These are phyloP conservation scores for Penicillium crustosum DNA, from an alignment of 2,329 filamentous ascomycete species.

Conservation along the genomic window DNA sequence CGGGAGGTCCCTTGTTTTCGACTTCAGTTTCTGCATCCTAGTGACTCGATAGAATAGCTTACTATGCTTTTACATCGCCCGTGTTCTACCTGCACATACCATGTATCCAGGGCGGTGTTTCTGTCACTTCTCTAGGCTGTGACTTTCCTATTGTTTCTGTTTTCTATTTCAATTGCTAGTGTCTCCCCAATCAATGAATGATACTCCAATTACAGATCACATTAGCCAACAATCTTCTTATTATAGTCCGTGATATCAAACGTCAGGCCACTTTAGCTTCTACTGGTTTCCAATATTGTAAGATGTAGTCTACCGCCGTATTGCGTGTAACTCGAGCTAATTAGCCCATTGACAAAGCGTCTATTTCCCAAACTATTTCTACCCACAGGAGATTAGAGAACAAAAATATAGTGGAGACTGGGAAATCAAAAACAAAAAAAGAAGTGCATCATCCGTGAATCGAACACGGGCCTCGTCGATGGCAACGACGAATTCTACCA, in stretches of 20 bases:
- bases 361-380: neutral
- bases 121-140: neutral
- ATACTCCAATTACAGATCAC: too few relatives aligned
- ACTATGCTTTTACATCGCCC: neutral
- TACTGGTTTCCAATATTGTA: too few relatives aligned
- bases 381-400: neutral
- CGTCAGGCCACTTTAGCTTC: neutral
- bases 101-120: neutral
- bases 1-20: too few relatives aligned
- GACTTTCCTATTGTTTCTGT: neutral
- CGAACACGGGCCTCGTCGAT: constrained; percentile 50
- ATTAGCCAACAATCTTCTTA: too few relatives aligned
- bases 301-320: neutral
- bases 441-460: constrained; percentile 43
- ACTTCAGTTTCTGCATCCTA: neutral
- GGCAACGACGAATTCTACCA: constrained; percentile 49
- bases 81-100: neutral
- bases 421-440: constrained; percentile 3
- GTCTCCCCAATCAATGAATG: neutral
- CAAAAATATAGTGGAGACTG: neutral
- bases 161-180: neutral
- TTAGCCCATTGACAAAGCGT: neutral
- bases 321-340: neutral
- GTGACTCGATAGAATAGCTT: neutral
- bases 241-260: too few relatives aligned